Evolutionary conservation across 1,284 basidiomycete genomes (phyloP), one percentile per base, ranked within the genome.

Genomic region (Termitomyces sp.): DNA sequence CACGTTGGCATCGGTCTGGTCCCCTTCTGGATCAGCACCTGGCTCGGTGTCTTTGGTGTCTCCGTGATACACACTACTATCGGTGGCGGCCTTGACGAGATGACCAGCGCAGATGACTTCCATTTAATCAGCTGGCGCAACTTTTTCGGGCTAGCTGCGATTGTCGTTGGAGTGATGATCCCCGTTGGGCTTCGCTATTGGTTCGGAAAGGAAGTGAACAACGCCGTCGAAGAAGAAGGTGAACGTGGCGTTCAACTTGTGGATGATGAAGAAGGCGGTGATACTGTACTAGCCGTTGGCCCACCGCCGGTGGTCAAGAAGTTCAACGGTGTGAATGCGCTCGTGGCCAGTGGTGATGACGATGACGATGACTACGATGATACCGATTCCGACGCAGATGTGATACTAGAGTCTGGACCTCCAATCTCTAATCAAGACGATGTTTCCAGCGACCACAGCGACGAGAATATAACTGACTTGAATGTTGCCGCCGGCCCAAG

Each of bases 51-150:
- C 62, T 82, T 94, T 52, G 94, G 94, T 44, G 89, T 95, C 38
- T 86, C 85, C 0, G 89, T 96, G 59, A 98, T 99, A 65, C 96
- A 99, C 68, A 94, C 92, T 0, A 94, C 93, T 12, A 96, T 99
- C 60, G 96, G 96, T 2, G 88, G 91, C 17, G 90, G 91, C 9
- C 78, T 99, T 30, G 95, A 98, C 64, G 85, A 94, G 60, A 98
- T 99, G 94, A 95, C 95, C 3, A 87, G 84, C 39, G 79, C 94
- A 0, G 89, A 84, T 39, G 95, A 98, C 68, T 98, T 98, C 70
- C 86, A 95, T 67, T 79, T 98, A 50, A 83, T 98, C 61, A 95
- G 90, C 53, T 87, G 86, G 80, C 81, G 83, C 61, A 97, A 97
- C 71, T 88, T 92, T 64, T 77, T 96, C 58, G 83, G 88, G 15